Evolutionary conservation across 164 flowering plant genomes (phyloP).

Genomic region (Liquidambar formosana): DNA sequence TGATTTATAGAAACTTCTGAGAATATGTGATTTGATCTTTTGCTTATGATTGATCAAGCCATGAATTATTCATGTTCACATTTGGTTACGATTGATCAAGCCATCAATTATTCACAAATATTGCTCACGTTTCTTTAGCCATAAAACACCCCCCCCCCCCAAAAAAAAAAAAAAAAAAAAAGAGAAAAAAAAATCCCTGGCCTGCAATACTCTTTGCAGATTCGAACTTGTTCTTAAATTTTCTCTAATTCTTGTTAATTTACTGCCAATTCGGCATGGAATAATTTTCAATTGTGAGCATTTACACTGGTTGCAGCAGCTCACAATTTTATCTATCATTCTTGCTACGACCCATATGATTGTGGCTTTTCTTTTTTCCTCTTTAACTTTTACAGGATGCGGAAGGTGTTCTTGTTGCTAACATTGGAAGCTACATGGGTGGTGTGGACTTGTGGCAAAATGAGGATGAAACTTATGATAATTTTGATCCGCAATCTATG

Average conservation of each 20-base stretch:
- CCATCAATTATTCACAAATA: background rate
- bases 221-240: background rate
- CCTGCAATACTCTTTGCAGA: background rate
- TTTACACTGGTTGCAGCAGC: background rate
- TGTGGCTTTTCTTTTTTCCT: conserved; percentile 1
- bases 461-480: conserved; percentile 86
- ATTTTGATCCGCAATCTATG: conserved; percentile 96
- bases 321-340: background rate
- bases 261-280: background rate
- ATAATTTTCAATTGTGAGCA: background rate
- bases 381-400: conserved; percentile 78
- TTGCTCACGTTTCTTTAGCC: background rate
- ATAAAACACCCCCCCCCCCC: background rate
- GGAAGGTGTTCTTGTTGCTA: conserved; percentile 96
- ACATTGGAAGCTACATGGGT: conserved; percentile 99
- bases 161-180: too few relatives aligned
- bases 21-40: background rate
- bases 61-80: background rate
- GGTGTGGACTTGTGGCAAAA: conserved; percentile 99
- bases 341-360: conserved; percentile 2
- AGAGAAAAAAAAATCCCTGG: too few relatives aligned
- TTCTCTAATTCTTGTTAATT: background rate
- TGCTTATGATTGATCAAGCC: background rate
- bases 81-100: background rate
- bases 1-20: background rate